phyloP scores from a whole-genome alignment of 768 basidiomycete genomes.

The Boletellus ananiceps region DNA sequence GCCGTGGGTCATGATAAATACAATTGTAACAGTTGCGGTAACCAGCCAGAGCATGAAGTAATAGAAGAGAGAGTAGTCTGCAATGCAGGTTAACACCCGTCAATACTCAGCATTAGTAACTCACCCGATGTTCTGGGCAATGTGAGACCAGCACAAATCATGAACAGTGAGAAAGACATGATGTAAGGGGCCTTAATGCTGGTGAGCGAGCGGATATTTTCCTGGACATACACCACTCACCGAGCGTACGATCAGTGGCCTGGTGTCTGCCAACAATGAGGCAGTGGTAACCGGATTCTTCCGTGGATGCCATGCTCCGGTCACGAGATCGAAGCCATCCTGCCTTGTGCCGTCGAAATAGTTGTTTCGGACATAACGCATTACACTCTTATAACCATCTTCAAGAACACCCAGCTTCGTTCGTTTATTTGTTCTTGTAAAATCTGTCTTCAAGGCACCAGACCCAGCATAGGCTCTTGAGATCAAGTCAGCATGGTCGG shows the following conservation, averaged over 20 bases:
- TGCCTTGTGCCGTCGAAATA: slow-evolving; percentile 90
- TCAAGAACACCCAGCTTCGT: slow-evolving; percentile 75
- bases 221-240: slow-evolving; percentile 43
- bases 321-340: slow-evolving; percentile 94
- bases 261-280: slow-evolving; percentile 69
- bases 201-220: slow-evolving; percentile 3
- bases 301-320: slow-evolving; percentile 86
- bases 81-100: slow-evolving; percentile 1
- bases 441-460: slow-evolving; percentile 94
- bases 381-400: slow-evolving; percentile 79
- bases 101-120: slow-evolving; percentile 24
- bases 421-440: slow-evolving; percentile 88
- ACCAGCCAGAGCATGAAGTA: slow-evolving; percentile 81
- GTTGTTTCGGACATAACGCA: slow-evolving; percentile 93
- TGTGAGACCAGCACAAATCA: slow-evolving; percentile 83
- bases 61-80: slow-evolving; percentile 82
- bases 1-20: slow-evolving; percentile 80
- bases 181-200: slow-evolving; percentile 72
- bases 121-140: slow-evolving; percentile 83
- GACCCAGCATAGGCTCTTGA: slow-evolving; percentile 91
- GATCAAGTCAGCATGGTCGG: slow-evolving; percentile 91
- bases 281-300: slow-evolving; percentile 65
- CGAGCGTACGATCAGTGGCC: slow-evolving; percentile 80
- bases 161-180: slow-evolving; percentile 75
- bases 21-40: slow-evolving; percentile 54